Evolutionary conservation across 345 rosid genomes (phyloP).

Genomic region (Aegle marmelos): DNA sequence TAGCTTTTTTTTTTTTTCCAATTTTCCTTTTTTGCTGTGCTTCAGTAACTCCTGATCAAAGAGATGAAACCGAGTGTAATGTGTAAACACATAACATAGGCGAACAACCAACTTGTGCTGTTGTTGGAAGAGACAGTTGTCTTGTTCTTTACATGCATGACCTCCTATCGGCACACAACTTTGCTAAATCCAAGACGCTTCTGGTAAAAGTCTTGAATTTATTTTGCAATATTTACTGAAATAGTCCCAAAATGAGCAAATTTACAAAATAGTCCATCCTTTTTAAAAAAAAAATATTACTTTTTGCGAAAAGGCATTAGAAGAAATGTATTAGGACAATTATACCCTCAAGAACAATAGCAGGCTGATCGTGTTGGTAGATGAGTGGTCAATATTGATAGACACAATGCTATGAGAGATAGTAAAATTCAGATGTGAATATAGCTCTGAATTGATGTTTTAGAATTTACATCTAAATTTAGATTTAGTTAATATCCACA

Average conservation of each 20-base stretch:
- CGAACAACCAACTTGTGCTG: not conserved
- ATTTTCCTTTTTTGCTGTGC: not conserved
- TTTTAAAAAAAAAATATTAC: too few species aligned
- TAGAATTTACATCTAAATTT: rapidly evolving
- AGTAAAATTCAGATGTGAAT: too few species aligned
- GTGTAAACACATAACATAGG: not conserved
- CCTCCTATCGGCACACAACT: not conserved
- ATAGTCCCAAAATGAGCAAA: too few species aligned
- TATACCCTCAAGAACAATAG: too few species aligned
- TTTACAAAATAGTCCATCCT: too few species aligned
- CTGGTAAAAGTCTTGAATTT: not conserved
- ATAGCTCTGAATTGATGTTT: too few species aligned
- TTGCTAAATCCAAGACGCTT: not conserved
- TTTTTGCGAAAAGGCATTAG: too few species aligned
- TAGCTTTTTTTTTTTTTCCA: not conserved
- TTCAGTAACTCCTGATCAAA: not conserved
- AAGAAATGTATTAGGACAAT: too few species aligned
- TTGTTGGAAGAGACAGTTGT: slow-evolving; percentile 10
- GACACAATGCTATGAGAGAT: too few species aligned
- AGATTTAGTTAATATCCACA: too few species aligned
- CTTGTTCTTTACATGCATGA: slow-evolving; percentile 10
- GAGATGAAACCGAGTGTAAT: not conserved
- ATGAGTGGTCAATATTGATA: rapidly evolving
- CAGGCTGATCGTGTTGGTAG: too few species aligned
- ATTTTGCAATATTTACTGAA: too few species aligned